phyloP scores from a whole-genome alignment of 2,329 filamentous ascomycete species.

The Ophiostoma triangulosporum region DNA sequence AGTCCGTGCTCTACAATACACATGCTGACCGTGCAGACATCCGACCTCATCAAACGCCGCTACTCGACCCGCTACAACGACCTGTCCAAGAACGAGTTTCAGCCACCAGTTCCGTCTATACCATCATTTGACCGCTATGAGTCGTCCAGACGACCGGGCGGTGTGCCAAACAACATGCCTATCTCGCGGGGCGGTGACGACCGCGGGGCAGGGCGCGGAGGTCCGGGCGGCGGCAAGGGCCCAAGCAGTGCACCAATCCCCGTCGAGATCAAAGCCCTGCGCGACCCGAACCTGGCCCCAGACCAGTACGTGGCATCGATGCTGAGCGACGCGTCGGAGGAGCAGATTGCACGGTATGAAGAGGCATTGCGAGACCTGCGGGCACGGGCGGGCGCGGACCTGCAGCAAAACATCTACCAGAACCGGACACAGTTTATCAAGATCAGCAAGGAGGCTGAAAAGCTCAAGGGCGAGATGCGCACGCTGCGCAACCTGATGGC shows the following conservation, averaged over 20 bases:
- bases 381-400: slow-evolving; percentile 61
- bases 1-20: not conserved
- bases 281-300: slow-evolving; percentile 63
- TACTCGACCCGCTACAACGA: slow-evolving; percentile 91
- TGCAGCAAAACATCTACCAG: slow-evolving; percentile 92
- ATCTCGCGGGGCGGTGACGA: slow-evolving; percentile 34
- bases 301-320: slow-evolving; percentile 67
- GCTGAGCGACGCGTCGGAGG: slow-evolving; percentile 73
- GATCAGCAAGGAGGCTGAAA: slow-evolving; percentile 97
- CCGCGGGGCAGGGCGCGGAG: not conserved
- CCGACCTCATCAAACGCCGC: slow-evolving; percentile 81
- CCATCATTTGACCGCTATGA: slow-evolving; percentile 48
- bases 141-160: slow-evolving; percentile 23
- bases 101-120: slow-evolving; percentile 59
- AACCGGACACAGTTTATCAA: slow-evolving; percentile 98
- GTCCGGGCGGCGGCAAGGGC: not conserved
- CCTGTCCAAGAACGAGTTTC: slow-evolving; percentile 59
- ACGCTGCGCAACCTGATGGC: slow-evolving; percentile 82
- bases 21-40: slow-evolving; percentile 32
- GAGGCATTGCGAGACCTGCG: slow-evolving; percentile 63
- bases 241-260: slow-evolving; percentile 34
- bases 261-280: slow-evolving; percentile 64
- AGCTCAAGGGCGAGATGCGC: slow-evolving; percentile 91
- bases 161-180: slow-evolving; percentile 34
- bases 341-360: slow-evolving; percentile 75